These are phyloP conservation scores for Bipolaris oryzae DNA, from an alignment of 2,329 filamentous ascomycete species.

Conservation along the genomic window DNA sequence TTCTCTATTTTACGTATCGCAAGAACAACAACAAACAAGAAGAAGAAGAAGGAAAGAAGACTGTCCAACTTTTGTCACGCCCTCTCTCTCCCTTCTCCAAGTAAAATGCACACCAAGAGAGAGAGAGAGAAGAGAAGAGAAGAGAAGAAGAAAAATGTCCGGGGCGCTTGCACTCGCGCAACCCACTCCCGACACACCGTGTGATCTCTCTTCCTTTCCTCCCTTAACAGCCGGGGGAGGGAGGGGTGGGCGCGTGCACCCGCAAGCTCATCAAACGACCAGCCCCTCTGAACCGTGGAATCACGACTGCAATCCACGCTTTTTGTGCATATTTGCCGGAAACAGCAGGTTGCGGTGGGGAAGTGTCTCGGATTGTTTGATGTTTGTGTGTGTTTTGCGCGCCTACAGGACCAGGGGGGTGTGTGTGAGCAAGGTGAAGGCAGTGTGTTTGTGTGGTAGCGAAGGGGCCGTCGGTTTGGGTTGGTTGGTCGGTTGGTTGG, in stretches of 20 bases:
- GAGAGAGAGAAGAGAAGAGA: no score
- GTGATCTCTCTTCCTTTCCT: not conserved
- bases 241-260: not conserved
- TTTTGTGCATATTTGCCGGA: constrained; percentile 11
- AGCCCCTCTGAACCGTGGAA: constrained; percentile 9
- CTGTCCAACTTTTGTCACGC: not conserved
- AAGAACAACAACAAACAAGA: no score
- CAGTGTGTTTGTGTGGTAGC: constrained; percentile 3
- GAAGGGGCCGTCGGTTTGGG: not conserved
- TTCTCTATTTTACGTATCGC: no score
- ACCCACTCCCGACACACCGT: not conserved
- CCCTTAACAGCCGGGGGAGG: no score
- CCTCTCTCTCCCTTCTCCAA: not conserved
- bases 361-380: constrained; percentile 2
- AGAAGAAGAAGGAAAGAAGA: no score
- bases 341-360: constrained; percentile 2
- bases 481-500: constrained; percentile 1
- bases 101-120: no score
- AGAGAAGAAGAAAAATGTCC: not conserved
- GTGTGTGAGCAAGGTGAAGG: no score
- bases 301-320: constrained; percentile 10
- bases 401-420: no score
- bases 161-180: constrained; percentile 16
- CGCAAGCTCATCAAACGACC: not conserved
- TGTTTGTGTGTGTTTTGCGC: not conserved